A percentile compares a stretch with the other conserved stretches of the same genome.
These are phyloP conservation scores for Pseudocercospora eumusae DNA, from an alignment of 2,329 filamentous ascomycete genomes.

Conservation along the genomic window DNA sequence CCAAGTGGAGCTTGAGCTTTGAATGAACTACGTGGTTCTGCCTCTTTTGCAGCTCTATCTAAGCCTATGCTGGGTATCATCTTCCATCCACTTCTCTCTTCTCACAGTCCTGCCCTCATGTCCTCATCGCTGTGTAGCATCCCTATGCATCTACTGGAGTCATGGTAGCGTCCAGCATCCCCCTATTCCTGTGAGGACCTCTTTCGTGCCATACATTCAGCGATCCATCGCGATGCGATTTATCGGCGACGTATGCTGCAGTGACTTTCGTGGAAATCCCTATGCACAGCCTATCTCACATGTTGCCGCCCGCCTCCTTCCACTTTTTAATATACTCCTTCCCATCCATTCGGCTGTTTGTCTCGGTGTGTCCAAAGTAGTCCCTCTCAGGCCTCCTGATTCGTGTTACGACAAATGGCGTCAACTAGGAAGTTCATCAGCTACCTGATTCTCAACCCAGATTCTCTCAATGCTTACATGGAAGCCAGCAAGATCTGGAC, in stretches of 20 bases:
- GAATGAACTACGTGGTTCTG: neutral
- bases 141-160: too few relatives aligned
- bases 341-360: slow-evolving; percentile 33
- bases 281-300: too few relatives aligned
- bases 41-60: neutral
- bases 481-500: slow-evolving; percentile 70
- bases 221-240: neutral
- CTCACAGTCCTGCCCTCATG: neutral
- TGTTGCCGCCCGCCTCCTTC: slow-evolving; percentile 39
- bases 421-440: slow-evolving; percentile 59
- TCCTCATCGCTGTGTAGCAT: neutral
- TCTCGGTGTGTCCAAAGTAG: slow-evolving; percentile 48
- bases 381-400: slow-evolving; percentile 55
- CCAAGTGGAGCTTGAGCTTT: too few relatives aligned
- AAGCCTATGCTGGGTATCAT: neutral
- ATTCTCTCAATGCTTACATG: slow-evolving; percentile 56
- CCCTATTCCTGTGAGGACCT: neutral
- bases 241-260: neutral
- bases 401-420: slow-evolving; percentile 71
- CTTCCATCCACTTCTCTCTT: neutral
- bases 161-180: neutral
- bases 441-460: neutral
- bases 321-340: slow-evolving; percentile 39
- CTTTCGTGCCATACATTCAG: neutral
- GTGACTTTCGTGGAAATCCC: too few relatives aligned